Evolutionary conservation across 2,329 filamentous ascomycete species (phyloP), one percentile per base, ranked within the genome.

Genomic region (Lasiodiplodia citricola): DNA sequence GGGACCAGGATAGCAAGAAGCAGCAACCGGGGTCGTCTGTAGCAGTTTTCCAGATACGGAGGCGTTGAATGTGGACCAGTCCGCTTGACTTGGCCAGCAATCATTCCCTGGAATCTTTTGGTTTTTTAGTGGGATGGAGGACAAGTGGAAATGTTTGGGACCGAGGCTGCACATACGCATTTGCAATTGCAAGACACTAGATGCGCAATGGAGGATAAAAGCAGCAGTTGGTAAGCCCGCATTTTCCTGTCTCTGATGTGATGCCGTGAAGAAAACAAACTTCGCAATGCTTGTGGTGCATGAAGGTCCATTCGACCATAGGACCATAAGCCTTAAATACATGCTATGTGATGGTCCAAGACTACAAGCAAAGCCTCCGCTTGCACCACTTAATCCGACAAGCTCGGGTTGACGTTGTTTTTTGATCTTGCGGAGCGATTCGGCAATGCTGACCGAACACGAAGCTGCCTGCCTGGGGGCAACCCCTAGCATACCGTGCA

Each of bases 31-130:
- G 4, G 80, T 75, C 18, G 80, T 82, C 3, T 76, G 74, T 11
- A 82, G 71, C 60, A 82, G 72, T 65, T 75, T 76, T 54, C 80
- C 80, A 31, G 72, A 74, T 5, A 82, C 76, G 3, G 80, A 80
- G 56, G 67, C 69, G 71, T 82, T 82, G 44, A 82, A 71, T 8
- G 71, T 65, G 3, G 71, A 68, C 80, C 80, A 81, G n/a, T 70
- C 70, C 6, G 73, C 68, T 1, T 69, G n/a, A 4, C 74, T 71
- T 18, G 71, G 80, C 80, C 80, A 82, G 70, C 81, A 83, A 28
- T 69, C 57, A 63, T 82, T 77, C 6, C 74, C 74, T 2, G 80
- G 81, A 68, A 72, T 44, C 56, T 47, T 41, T 7, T 3, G 13
- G 28, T 2, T 13, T 60, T 41, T 60, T 41, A 60, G 56, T 21